Conservation (phyloP, 441 rosid genomes). For the Bruguiera hainesii region DNA sequence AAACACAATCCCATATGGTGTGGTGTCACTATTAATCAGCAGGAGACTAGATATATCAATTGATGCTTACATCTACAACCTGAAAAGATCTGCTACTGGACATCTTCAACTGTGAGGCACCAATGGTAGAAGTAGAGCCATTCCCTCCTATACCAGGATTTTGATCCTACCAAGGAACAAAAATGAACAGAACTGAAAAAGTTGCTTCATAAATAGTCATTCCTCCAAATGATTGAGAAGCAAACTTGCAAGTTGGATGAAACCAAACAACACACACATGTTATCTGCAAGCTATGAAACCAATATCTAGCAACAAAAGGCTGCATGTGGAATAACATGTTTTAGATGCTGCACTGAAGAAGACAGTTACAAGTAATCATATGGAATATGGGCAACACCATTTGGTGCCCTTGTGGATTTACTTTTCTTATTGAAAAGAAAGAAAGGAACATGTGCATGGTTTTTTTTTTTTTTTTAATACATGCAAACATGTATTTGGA, state of each 20-base stretch:
- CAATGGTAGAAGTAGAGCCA: constrained; percentile 47
- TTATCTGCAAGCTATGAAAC: no score
- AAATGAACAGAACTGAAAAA: not conserved
- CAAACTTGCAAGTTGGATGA: not conserved
- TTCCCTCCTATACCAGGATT: constrained; percentile 27
- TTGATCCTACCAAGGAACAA: constrained; percentile 25
- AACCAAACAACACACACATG: no score
- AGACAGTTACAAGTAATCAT: no score
- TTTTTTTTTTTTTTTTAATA: no score
- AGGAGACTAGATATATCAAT: not conserved
- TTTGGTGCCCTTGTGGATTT: no score
- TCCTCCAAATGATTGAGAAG: not conserved
- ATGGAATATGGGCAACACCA: no score
- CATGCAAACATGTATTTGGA: no score
- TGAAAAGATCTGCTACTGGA: constrained; percentile 37
- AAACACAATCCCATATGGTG: not conserved
- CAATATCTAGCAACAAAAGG: no score
- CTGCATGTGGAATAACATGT: no score
- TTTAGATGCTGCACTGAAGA: no score
- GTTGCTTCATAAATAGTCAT: not conserved
- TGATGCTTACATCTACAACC: constrained; percentile 42
- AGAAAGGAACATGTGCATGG: no score
- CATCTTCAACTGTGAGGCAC: constrained; percentile 44
- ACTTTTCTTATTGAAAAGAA: no score
- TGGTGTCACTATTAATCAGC: not conserved